A percentile compares a stretch with the other conserved stretches of the same genome.
These are phyloP conservation scores for Neofusicoccum umdonicola DNA, from an alignment of 2,329 filamentous ascomycete species.

Conservation along the genomic window DNA sequence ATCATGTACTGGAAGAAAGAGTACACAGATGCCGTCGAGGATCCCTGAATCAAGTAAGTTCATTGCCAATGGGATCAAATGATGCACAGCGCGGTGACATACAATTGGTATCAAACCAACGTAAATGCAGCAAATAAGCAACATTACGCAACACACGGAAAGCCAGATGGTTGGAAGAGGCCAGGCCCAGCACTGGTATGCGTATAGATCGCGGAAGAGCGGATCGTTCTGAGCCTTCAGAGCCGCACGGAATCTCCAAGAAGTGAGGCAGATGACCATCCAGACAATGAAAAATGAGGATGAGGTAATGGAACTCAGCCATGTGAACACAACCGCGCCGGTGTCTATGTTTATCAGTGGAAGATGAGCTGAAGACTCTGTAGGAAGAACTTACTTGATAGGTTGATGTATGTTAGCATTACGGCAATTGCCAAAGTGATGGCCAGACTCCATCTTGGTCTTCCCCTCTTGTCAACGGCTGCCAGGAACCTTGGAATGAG, in stretches of 20 bases:
- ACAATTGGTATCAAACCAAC: constrained; percentile 28
- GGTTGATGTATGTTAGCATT: constrained; percentile 30
- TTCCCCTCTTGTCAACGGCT: constrained; percentile 28
- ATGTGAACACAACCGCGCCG: constrained; percentile 26
- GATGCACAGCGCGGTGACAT: constrained; percentile 21
- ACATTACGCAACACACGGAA: constrained; percentile 19
- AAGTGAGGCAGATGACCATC: constrained; percentile 33
- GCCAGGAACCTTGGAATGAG: constrained; percentile 30
- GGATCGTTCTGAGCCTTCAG: constrained; percentile 26
- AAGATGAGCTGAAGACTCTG: background rate
- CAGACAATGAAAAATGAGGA: constrained; percentile 34
- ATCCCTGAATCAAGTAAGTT: background rate
- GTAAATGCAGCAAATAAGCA: background rate
- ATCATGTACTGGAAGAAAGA: constrained; percentile 13
- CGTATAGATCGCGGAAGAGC: constrained; percentile 27
- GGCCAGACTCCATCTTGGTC: constrained; percentile 51
- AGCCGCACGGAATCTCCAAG: constrained; percentile 31
- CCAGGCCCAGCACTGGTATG: constrained; percentile 30
- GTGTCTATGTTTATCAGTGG: background rate
- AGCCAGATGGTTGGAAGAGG: constrained; percentile 29
- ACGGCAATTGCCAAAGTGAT: constrained; percentile 53
- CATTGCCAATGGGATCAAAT: constrained; percentile 28
- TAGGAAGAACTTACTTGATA: background rate
- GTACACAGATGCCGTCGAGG: background rate
- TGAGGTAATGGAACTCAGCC: constrained; percentile 29